phyloP scores from a whole-genome alignment of 805 yeast genomes.

The Candida awuae region DNA sequence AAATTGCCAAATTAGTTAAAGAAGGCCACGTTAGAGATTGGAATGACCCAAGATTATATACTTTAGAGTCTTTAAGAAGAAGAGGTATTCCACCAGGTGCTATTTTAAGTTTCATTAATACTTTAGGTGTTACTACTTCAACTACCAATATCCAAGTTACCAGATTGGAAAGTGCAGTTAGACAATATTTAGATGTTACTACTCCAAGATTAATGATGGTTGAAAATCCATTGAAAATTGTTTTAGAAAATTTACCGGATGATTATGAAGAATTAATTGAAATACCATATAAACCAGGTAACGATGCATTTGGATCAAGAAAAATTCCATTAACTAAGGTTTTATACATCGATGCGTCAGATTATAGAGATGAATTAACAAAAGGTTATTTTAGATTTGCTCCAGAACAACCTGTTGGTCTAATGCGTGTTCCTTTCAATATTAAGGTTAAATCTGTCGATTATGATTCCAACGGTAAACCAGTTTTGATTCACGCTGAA shows the following conservation, averaged over 20 bases:
- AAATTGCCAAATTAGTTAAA: conserved; percentile 85
- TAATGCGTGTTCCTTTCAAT: conserved; percentile 83
- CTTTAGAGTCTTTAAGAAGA: conserved; percentile 89
- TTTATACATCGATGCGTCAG: conserved; percentile 81
- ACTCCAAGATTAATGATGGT: conserved; percentile 95
- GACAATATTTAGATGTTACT: conserved; percentile 79
- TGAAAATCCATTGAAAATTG: conserved; percentile 76
- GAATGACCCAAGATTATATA: conserved; percentile 97
- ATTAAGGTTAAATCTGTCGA: conserved; percentile 64
- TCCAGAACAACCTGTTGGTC: conserved; percentile 90
- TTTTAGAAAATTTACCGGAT: conserved; percentile 73
- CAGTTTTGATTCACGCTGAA: conserved; percentile 65
- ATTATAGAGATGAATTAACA: conserved; percentile 61
- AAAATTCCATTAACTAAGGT: conserved; percentile 66
- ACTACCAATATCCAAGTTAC: conserved; percentile 85
- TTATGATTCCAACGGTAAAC: conserved; percentile 52
- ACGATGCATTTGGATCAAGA: conserved; percentile 65
- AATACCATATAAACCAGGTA: conserved; percentile 88
- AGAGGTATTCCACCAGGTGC: conserved; percentile 99
- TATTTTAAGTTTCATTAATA: conserved; percentile 82
- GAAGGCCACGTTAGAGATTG: conserved; percentile 83
- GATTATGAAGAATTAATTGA: conserved; percentile 61
- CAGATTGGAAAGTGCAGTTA: conserved; percentile 83
- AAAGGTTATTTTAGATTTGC: conserved; percentile 87
- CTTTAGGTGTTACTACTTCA: conserved; percentile 93